A percentile compares a stretch with the other conserved stretches of the same genome.
Evolutionary conservation across 257 asterid species (phyloP).

Genomic region (Fraxinus excelsior): DNA sequence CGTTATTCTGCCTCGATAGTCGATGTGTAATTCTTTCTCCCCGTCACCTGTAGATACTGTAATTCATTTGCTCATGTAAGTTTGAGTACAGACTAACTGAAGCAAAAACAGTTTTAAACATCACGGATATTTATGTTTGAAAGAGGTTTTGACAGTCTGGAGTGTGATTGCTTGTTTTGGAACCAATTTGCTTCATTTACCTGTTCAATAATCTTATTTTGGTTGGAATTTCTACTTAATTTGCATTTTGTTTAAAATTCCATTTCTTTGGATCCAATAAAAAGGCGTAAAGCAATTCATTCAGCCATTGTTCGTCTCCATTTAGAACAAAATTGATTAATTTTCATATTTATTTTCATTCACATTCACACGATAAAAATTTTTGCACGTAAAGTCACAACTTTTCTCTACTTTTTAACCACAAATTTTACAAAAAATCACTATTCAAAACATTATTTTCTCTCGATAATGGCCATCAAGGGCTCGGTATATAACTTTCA

Average conservation of each 20-base stretch:
- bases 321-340: no score
- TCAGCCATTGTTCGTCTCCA: no score
- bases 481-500: background rate
- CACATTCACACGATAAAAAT: no score
- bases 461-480: no score
- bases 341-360: no score
- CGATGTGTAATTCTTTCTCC: slow-evolving; percentile 31
- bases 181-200: background rate
- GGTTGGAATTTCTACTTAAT: background rate
- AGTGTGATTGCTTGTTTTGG: background rate
- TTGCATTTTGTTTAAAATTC: no score
- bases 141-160: background rate
- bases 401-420: background rate
- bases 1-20: slow-evolving; percentile 29
- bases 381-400: no score
- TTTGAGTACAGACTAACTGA: slow-evolving; percentile 22
- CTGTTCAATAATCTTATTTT: background rate
- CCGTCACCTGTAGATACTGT: slow-evolving; percentile 41
- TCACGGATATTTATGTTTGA: slow-evolving; percentile 19
- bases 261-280: background rate
- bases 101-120: slow-evolving; percentile 18
- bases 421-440: background rate
- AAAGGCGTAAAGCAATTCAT: background rate
- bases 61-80: slow-evolving; percentile 37
- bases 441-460: no score